Evolutionary conservation across 2,329 filamentous ascomycete species (phyloP), one percentile per base, ranked within the genome.

Genomic region (Cryphonectria naterciae): DNA sequence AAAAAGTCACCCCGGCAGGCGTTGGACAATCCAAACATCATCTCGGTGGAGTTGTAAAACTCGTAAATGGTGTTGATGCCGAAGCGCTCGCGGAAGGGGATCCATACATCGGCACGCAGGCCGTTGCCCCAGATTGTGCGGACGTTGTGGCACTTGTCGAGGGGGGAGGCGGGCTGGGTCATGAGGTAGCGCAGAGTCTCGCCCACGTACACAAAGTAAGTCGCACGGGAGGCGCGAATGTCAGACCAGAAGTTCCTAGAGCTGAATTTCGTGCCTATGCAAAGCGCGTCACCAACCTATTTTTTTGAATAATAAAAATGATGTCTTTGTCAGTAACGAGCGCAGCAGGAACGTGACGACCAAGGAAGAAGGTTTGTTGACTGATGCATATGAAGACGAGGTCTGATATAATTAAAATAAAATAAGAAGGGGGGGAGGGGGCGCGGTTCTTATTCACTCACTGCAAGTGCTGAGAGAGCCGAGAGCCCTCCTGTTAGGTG

Each of bases 11-110:
- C 87, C 67, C 85, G 82, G 68, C 86, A 87, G 32, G 85, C 79
- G 76, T 92, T 92, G 69, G 89, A 79, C 13, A 94, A 81, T 0
- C 80, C 79, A 75, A 94, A 86, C 65, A 93, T 85, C 41, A 92
- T 91, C 79, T 95, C 92, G 1, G 91, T 93, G 70, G 90, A 92
- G 78, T 91, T 92, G 84, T 93, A 95, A 81, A 95, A 94, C 79
- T 95, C 92, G 72, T 83, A 83, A 1, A 95, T 87, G 39, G 87
- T 85, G 17, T 84, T 80, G 74, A 92, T 86, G 67, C 85, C 86
- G 77, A 92, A 92, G 17, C 90, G 85, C 64, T 91, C 86, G 56
- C 86, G 81, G 78, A 93, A 93, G 32, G 85, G 83, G 41, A 84
- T 79, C 91, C 91, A 93, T 0, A 93, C 88, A 75, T 93, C 91